Evolutionary conservation across 139 green algal species (phyloP).

Genomic region (Pleodorina starrii): DNA sequence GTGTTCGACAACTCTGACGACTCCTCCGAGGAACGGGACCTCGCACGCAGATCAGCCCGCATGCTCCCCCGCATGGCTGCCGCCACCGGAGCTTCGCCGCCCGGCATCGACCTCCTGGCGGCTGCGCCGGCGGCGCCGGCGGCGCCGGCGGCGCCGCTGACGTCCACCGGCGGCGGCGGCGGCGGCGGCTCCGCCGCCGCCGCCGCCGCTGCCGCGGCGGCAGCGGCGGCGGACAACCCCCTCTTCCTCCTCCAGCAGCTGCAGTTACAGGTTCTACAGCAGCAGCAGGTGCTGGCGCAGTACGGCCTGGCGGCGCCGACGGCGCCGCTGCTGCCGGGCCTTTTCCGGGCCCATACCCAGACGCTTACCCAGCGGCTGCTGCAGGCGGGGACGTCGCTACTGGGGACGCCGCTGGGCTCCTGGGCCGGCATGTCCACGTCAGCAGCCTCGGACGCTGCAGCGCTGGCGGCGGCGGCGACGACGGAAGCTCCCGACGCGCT

Average conservation of each 20-base stretch:
- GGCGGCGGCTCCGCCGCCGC: not conserved
- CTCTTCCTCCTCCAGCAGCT: not conserved
- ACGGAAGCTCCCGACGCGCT: too few species aligned
- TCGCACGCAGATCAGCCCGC: not conserved
- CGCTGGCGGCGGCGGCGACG: not conserved
- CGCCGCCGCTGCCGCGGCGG: not conserved
- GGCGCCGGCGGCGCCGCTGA: not conserved
- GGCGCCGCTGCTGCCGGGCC: not conserved
- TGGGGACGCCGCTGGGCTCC: not conserved
- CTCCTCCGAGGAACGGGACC: not conserved
- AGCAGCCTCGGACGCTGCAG: not conserved
- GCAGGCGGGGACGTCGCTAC: not conserved
- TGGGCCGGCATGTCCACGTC: too few species aligned
- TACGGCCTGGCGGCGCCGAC: not conserved
- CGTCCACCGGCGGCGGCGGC: not conserved
- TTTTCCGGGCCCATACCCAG: too few species aligned
- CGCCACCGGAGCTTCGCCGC: not conserved
- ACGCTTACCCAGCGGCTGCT: not conserved
- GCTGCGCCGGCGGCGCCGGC: not conserved
- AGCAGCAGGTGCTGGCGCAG: not conserved
- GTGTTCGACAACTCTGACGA: not conserved
- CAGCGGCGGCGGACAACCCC: not conserved
- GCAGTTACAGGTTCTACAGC: slow-evolving; percentile 1
- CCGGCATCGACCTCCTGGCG: not conserved
- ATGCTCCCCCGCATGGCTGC: slow-evolving; percentile 27